A percentile compares a stretch with the other conserved stretches of the same genome.
These are phyloP conservation scores for Solanum corneliomulleri DNA, from an alignment of 257 asterid species.

Conservation along the genomic window DNA sequence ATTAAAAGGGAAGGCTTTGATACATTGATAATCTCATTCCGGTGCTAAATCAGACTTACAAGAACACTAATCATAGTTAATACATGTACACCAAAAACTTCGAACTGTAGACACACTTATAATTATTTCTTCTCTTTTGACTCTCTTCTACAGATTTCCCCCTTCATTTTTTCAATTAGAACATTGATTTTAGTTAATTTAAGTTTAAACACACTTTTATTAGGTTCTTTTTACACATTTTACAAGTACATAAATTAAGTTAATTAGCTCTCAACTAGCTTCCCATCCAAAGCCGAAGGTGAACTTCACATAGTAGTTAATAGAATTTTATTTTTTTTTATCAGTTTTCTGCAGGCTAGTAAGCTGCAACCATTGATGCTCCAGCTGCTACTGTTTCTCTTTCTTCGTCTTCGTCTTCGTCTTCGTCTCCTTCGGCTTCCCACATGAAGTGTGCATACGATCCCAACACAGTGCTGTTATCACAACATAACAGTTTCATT, in stretches of 20 bases:
- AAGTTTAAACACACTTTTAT: neutral
- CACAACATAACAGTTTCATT: neutral
- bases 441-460: constrained; percentile 68
- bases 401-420: neutral
- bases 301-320: neutral
- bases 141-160: neutral
- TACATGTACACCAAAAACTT: neutral
- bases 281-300: neutral
- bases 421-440: constrained; percentile 43
- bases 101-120: neutral
- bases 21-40: neutral
- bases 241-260: neutral
- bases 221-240: neutral
- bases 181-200: neutral
- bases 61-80: neutral
- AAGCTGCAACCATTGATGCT: constrained; percentile 1
- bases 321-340: neutral
- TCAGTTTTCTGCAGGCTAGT: neutral
- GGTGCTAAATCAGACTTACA: neutral
- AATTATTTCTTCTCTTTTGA: too few relatives aligned
- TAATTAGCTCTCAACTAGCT: neutral
- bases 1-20: neutral
- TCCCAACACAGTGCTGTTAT: constrained; percentile 50
- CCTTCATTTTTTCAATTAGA: neutral
- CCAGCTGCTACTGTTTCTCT: neutral